A percentile compares a stretch with the other conserved stretches of the same genome.
Evolutionary conservation across 345 rosid genomes (phyloP).

Genomic region (Linum trigynum): DNA sequence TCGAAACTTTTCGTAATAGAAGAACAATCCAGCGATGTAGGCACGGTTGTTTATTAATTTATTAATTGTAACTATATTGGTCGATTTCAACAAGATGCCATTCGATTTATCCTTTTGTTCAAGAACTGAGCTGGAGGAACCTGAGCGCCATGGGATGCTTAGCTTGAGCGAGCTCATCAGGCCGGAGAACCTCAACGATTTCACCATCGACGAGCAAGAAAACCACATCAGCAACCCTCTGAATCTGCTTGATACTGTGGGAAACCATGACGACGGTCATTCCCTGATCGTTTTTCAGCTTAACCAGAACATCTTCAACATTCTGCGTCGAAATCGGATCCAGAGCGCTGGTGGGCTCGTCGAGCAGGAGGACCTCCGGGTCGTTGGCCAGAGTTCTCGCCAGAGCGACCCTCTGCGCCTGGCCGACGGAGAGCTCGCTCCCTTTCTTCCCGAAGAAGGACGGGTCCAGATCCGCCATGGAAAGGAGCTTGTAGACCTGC

Average conservation of each 20-base stretch:
- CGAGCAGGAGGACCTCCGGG: slow-evolving; percentile 73
- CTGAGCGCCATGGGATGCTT: slow-evolving; percentile 68
- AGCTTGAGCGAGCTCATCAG: slow-evolving; percentile 54
- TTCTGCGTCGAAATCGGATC: slow-evolving; percentile 81
- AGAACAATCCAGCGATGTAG: too few species aligned
- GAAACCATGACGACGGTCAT: slow-evolving; percentile 66
- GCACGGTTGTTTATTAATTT: too few species aligned
- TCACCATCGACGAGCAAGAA: slow-evolving; percentile 70
- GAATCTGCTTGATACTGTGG: slow-evolving; percentile 87
- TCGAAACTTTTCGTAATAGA: too few species aligned
- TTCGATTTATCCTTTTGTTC: not conserved
- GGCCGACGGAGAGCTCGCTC: slow-evolving; percentile 68
- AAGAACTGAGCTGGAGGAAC: slow-evolving; percentile 59
- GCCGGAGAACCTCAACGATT: slow-evolving; percentile 69
- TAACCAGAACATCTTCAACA: slow-evolving; percentile 71
- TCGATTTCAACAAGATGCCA: too few species aligned
- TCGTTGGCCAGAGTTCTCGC: slow-evolving; percentile 84
- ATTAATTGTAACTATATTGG: too few species aligned
- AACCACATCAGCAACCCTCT: slow-evolving; percentile 71
- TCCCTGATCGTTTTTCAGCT: slow-evolving; percentile 54
- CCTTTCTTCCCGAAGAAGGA: slow-evolving; percentile 43
- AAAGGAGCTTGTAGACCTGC: slow-evolving; percentile 49
- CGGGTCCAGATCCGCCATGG: slow-evolving; percentile 66
- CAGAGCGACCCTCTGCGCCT: slow-evolving; percentile 91
- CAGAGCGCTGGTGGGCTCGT: slow-evolving; percentile 82